Conservation (phyloP, 192 early-diverging fungal species). For the Coemansia sp. region DNA sequence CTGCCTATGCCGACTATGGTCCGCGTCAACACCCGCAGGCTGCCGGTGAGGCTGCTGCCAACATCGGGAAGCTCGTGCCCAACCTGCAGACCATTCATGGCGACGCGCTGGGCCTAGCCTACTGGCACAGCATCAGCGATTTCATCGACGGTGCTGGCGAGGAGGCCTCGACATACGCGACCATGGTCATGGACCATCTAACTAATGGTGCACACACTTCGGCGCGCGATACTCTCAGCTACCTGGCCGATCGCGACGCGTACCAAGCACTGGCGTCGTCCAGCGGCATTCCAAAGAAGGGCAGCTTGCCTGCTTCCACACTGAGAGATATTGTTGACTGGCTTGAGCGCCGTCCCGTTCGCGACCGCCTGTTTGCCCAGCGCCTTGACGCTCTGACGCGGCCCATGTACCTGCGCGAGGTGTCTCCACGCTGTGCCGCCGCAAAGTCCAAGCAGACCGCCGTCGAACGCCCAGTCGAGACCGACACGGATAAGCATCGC, state of each 20-base stretch:
- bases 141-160: conserved; percentile 51
- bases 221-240: conserved; percentile 25
- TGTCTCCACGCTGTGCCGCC: conserved; percentile 23
- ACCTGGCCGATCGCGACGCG: conserved; percentile 2
- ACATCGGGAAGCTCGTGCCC: neutral
- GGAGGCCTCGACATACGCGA: conserved; percentile 28
- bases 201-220: conserved; percentile 31
- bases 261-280: neutral
- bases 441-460: neutral
- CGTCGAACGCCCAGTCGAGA: conserved; percentile 1
- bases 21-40: conserved; percentile 11
- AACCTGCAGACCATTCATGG: conserved; percentile 35
- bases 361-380: conserved; percentile 35
- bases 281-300: neutral
- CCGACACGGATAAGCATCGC: conserved; percentile 10
- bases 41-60: neutral
- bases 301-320: conserved; percentile 1
- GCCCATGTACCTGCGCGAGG: conserved; percentile 30
- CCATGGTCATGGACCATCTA: conserved; percentile 44
- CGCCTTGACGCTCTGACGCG: conserved; percentile 33
- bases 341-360: conserved; percentile 33
- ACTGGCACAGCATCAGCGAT: conserved; percentile 53
- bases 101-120: conserved; percentile 49
- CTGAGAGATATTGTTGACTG: conserved; percentile 27
- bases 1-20: conserved; percentile 36